Evolutionary conservation across 106 monocot species (phyloP), one percentile per base, ranked within the genome.

Genomic region (Hemerocallis citrina): DNA sequence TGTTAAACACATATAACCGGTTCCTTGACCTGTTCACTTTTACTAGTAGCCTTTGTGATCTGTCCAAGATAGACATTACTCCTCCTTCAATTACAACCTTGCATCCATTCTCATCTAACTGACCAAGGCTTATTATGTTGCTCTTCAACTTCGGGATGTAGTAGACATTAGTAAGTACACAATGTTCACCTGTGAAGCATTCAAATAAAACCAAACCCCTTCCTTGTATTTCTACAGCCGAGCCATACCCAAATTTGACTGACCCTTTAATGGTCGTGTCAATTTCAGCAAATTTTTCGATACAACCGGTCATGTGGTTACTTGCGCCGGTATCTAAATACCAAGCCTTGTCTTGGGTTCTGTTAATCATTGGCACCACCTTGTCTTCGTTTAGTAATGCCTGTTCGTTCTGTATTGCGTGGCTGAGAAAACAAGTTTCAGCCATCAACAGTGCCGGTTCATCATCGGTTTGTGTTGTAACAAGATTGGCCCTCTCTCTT

Each of bases 241-340:
- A 57, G 56, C 31, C 31, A 57, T 57, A 21, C 1, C 56, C 56
- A 28, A 57, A 57, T 28, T 33, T 57, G 31, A 57, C 25, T 12
- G 56, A 17, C 13, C 27, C 56, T 11, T 57, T 28, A 10, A 28
- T 1, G 17, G 56, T 17, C 11, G 12, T 17, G 21, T 57, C 56
- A 21, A 57, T 22, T 3, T 1, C 19, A 0, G 56, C 21, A 21
- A 57, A 57, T 28, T 27, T 57, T 28, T 22, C 56, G 1, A 11
- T 33, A 57, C 12, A 28, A 33, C 56, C 52, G 27, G 56, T 57
- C 56, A 57, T 64, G 17, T 43, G 30, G 13, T 28, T 45, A 43
- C 22, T 64, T 46, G 45, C 63, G 3, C 23, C 50, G n/a, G 50
- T 50, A 20, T 50, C 50, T 43, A 43, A 43, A 43, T 50, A n/a